Percentiles rank a stretch among this genome's conserved stretches.
phyloP scores from a whole-genome alignment of 768 basidiomycete species.

The Mycena maculata region DNA sequence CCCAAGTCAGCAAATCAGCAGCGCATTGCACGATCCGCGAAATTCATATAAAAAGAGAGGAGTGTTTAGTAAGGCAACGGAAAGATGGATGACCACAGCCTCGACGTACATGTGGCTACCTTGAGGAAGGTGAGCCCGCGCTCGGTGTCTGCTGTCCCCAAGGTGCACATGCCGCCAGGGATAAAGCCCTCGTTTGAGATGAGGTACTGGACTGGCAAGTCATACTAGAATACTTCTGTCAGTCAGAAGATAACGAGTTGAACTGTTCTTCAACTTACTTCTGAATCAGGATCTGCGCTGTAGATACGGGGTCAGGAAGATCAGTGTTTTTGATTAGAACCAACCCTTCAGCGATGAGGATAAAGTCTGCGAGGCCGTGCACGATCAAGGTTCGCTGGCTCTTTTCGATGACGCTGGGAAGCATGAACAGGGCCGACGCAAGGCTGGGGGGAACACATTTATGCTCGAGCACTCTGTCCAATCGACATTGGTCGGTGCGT shows the following conservation, averaged over 20 bases:
- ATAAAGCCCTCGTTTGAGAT: conserved; percentile 75
- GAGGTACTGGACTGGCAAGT: conserved; percentile 55
- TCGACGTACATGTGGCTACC: conserved; percentile 77
- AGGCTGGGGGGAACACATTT: conserved; percentile 71
- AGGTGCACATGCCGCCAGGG: conserved; percentile 75
- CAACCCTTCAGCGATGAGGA: conserved; percentile 82
- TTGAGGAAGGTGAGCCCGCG: conserved; percentile 77
- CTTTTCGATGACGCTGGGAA: conserved; percentile 83
- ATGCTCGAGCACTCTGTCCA: conserved; percentile 75
- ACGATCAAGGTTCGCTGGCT: conserved; percentile 73
- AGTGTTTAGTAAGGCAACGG: conserved; percentile 9
- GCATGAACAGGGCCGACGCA: conserved; percentile 71
- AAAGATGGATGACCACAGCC: not conserved
- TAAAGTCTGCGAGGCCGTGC: conserved; percentile 80
- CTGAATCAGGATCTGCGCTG: conserved; percentile 72
- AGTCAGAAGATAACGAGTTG: not conserved
- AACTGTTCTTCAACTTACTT: conserved; percentile 56
- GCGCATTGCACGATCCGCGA: not conserved
- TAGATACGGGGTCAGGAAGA: not conserved
- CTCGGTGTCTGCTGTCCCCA: conserved; percentile 74
- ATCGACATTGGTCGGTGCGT: conserved; percentile 68
- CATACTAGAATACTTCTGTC: conserved; percentile 47
- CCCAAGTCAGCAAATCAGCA: conserved; percentile 47
- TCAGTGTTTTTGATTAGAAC: not conserved
- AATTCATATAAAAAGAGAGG: conserved; percentile 44